phyloP scores from a whole-genome alignment of 768 basidiomycete genomes.

The Tephrocybe sp. region DNA sequence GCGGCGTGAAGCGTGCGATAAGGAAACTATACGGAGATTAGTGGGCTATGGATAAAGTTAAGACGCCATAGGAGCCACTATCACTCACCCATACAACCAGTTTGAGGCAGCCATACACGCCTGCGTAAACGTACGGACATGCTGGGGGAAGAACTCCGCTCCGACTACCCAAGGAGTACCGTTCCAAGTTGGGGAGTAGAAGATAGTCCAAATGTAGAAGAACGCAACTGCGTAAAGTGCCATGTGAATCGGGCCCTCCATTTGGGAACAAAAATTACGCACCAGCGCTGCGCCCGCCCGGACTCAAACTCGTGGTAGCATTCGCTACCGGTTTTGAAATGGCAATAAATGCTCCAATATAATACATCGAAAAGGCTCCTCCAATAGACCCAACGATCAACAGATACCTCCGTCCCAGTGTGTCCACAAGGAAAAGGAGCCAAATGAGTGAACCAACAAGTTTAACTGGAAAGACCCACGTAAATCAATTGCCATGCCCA shows the following conservation, averaged over 20 bases:
- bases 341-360: slow-evolving; percentile 44
- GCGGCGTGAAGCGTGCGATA: slow-evolving; percentile 36
- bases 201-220: slow-evolving; percentile 39
- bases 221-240: slow-evolving; percentile 24
- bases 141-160: slow-evolving; percentile 44
- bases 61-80: not conserved
- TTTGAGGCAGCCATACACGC: slow-evolving; percentile 36
- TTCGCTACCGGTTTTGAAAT: slow-evolving; percentile 28
- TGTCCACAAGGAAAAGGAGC: slow-evolving; percentile 41
- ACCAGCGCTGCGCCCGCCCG: slow-evolving; percentile 33
- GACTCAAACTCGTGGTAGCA: slow-evolving; percentile 10
- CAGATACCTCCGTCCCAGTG: slow-evolving; percentile 38
- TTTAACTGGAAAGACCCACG: slow-evolving; percentile 23
- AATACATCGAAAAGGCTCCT: slow-evolving; percentile 41
- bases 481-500: not conserved
- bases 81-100: slow-evolving; percentile 31
- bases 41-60: not conserved
- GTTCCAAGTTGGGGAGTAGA: slow-evolving; percentile 41
- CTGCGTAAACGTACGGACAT: slow-evolving; percentile 37
- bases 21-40: slow-evolving; percentile 24
- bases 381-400: slow-evolving; percentile 41
- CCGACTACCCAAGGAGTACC: slow-evolving; percentile 48
- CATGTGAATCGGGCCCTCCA: not conserved
- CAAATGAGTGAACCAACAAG: slow-evolving; percentile 38
- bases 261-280: slow-evolving; percentile 15